A percentile compares a stretch with the other conserved stretches of the same genome.
Conservation (phyloP, 2,329 filamentous ascomycete species). For the Verticillium albo-atrum region DNA sequence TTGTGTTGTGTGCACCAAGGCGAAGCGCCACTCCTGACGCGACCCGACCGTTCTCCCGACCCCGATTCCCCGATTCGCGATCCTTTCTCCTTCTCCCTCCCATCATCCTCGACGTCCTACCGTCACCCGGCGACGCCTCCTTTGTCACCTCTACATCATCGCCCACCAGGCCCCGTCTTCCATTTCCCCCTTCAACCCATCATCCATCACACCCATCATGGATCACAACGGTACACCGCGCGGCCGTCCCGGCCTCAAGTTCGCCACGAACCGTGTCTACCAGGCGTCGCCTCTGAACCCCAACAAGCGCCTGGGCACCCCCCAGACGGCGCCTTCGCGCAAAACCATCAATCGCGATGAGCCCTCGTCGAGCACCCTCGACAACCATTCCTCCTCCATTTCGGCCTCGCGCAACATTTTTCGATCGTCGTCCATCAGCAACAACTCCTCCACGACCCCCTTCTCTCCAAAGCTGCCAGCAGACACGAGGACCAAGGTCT, state of each 20-base stretch:
- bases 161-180: not conserved
- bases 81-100: not conserved
- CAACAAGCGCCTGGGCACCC: constrained; percentile 31
- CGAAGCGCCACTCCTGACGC: constrained; percentile 6
- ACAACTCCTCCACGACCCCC: constrained; percentile 22
- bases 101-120: not conserved
- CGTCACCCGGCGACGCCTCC: not conserved
- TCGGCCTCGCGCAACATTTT: constrained; percentile 35
- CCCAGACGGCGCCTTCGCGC: constrained; percentile 30
- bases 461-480: constrained; percentile 43
- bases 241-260: constrained; percentile 35
- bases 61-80: constrained; percentile 3
- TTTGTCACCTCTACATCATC: not conserved
- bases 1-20: constrained; percentile 8
- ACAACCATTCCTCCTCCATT: constrained; percentile 26
- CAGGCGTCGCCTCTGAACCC: constrained; percentile 30
- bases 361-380: constrained; percentile 26
- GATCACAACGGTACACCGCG: constrained; percentile 28
- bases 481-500: constrained; percentile 42
- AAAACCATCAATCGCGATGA: constrained; percentile 31
- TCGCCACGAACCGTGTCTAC: constrained; percentile 35
- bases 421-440: constrained; percentile 30
- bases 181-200: not conserved
- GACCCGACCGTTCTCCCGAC: constrained; percentile 4
- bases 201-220: constrained; percentile 9